phyloP scores from a whole-genome alignment of 345 rosid genomes.

The Aurinia saxatilis region DNA sequence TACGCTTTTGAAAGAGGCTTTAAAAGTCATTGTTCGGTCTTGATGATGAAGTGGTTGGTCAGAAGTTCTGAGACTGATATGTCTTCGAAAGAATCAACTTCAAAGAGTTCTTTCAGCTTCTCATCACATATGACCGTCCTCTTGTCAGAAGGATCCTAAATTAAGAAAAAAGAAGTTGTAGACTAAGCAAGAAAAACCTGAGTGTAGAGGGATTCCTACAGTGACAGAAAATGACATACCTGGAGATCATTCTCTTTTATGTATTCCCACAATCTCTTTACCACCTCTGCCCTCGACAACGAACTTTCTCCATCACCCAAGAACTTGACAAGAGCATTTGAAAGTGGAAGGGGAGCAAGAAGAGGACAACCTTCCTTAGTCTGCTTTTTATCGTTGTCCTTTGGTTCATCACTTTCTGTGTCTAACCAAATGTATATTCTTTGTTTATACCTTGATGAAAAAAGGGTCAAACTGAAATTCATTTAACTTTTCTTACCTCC shows the following conservation, averaged over 20 bases:
- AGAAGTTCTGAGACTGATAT: conserved; percentile 44
- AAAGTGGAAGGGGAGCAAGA: conserved; percentile 53
- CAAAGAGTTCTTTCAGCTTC: conserved; percentile 59
- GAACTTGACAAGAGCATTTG: conserved; percentile 51
- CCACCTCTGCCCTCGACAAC: conserved; percentile 44
- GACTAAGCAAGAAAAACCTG: background rate
- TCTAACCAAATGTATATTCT: background rate
- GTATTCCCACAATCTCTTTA: conserved; percentile 60
- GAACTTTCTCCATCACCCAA: conserved; percentile 57
- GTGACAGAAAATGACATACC: conserved; percentile 29
- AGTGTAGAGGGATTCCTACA: background rate
- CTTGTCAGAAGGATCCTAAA: conserved; percentile 52
- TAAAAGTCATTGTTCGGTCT: conserved; percentile 41
- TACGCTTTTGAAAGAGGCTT: conserved; percentile 23
- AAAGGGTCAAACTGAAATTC: background rate
- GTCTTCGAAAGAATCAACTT: conserved; percentile 44
- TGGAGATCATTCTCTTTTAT: conserved; percentile 57
- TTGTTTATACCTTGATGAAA: conserved; percentile 10
- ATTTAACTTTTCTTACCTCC: conserved; percentile 24
- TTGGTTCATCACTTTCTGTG: conserved; percentile 31
- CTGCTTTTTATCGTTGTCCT: conserved; percentile 42
- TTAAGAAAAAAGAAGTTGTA: background rate
- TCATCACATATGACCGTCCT: conserved; percentile 46
- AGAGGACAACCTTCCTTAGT: conserved; percentile 47
- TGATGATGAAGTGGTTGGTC: conserved; percentile 45